Evolutionary conservation across 352 stramenopile species (phyloP).

Genomic region (Pythium periplocum): DNA sequence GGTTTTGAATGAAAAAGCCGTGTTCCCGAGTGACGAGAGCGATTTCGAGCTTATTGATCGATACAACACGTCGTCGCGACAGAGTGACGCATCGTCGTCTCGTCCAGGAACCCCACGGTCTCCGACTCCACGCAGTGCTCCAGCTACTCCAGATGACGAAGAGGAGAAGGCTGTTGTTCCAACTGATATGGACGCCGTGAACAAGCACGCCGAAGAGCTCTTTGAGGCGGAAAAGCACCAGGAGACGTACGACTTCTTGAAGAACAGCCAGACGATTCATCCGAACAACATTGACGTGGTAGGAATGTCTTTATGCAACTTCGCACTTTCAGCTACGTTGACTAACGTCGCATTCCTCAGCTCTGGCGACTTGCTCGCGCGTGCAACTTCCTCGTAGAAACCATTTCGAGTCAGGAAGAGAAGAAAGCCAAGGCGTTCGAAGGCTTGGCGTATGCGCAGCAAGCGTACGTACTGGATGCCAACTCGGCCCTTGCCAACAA

Average conservation of each 20-base stretch:
- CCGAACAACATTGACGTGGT: conserved; percentile 47
- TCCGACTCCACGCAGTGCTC: not conserved
- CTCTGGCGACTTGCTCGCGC: conserved; percentile 57
- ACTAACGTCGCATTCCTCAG: conserved; percentile 13
- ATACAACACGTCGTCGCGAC: conserved; percentile 21
- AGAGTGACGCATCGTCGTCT: conserved; percentile 1
- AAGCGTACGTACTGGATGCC: conserved; percentile 37
- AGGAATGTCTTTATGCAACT: not conserved
- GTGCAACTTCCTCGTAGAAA: conserved; percentile 58
- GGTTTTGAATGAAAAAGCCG: conserved; percentile 44
- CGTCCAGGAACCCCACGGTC: not conserved
- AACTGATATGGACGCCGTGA: conserved; percentile 23
- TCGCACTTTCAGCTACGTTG: no score
- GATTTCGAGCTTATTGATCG: conserved; percentile 55
- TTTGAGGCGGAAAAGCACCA: conserved; percentile 42
- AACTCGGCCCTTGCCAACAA: conserved; percentile 58
- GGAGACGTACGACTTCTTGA: conserved; percentile 37
- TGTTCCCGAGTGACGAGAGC: conserved; percentile 47
- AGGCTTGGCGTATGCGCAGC: conserved; percentile 42
- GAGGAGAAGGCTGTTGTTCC: conserved; percentile 31
- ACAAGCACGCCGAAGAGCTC: conserved; percentile 38
- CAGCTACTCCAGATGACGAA: conserved; percentile 10
- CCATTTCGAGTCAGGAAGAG: conserved; percentile 27
- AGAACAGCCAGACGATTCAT: conserved; percentile 28
- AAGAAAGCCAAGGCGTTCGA: conserved; percentile 57